phyloP scores from a whole-genome alignment of 1,284 basidiomycete genomes.

The Xerocomus minutiporus region DNA sequence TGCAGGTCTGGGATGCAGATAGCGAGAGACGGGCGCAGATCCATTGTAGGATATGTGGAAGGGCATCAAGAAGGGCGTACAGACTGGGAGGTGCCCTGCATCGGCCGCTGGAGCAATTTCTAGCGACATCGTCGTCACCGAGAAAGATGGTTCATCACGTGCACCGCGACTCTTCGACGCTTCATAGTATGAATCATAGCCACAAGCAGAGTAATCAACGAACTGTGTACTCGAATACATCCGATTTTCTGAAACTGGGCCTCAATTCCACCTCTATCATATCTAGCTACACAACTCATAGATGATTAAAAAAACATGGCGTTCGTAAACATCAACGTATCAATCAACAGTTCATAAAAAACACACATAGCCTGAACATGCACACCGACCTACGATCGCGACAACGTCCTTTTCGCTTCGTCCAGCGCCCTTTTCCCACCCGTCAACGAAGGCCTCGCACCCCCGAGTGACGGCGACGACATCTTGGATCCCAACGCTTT shows the following conservation, averaged over 20 bases:
- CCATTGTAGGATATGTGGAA: conserved; percentile 72
- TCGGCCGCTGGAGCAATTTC: conserved; percentile 18
- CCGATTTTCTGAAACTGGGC: too few relatives aligned
- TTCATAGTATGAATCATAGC: too few relatives aligned
- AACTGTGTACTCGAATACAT: too few relatives aligned
- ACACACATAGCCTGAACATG: too few relatives aligned
- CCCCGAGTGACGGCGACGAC: conserved; percentile 8
- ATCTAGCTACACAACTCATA: too few relatives aligned
- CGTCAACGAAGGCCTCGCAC: conserved; percentile 29
- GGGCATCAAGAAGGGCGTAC: conserved; percentile 68
- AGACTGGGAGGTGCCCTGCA: conserved; percentile 26
- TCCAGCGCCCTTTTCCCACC: conserved; percentile 38
- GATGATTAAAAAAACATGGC: too few relatives aligned
- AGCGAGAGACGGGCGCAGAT: conserved; percentile 66
- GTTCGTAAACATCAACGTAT: too few relatives aligned
- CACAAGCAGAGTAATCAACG: too few relatives aligned
- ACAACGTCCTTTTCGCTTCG: conserved; percentile 33
- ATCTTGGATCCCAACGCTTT: conserved; percentile 15
- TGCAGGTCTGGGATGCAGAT: conserved; percentile 54
- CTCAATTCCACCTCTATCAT: too few relatives aligned
- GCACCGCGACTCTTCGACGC: conserved; percentile 11
- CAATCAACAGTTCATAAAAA: too few relatives aligned
- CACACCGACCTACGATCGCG: too few relatives aligned
- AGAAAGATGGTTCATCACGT: conserved; percentile 14
- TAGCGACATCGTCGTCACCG: conserved; percentile 11